A percentile compares a stretch with the other conserved stretches of the same genome.
Evolutionary conservation across 2,329 filamentous ascomycete species (phyloP).

Genomic region (Thermomyces lanuginosus): DNA sequence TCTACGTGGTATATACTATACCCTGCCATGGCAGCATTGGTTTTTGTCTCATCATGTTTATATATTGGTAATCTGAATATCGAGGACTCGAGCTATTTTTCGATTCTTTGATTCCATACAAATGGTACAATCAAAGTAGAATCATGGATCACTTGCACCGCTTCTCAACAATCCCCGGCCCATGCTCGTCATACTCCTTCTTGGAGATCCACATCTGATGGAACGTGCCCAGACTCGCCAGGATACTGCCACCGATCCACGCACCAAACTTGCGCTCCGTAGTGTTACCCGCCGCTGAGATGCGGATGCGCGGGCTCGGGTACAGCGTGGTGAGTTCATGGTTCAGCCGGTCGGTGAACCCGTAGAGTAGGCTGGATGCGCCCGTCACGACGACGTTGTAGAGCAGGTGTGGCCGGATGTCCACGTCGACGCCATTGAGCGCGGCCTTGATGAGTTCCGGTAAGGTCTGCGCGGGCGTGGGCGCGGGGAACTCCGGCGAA

Average conservation of each 20-base stretch:
- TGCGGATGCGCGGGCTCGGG: conserved; percentile 70
- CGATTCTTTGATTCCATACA: conserved; percentile 2
- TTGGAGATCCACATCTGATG: conserved; percentile 99
- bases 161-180: conserved; percentile 80
- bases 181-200: conserved; percentile 97
- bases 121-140: conserved; percentile 1
- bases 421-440: conserved; percentile 68
- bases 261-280: conserved; percentile 81
- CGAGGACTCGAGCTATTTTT: no score
- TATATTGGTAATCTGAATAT: no score
- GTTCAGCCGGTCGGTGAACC: conserved; percentile 81
- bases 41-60: no score
- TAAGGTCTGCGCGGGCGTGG: conserved; percentile 61
- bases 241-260: conserved; percentile 93
- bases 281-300: conserved; percentile 71
- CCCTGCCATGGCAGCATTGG: no score
- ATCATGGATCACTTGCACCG: conserved; percentile 56
- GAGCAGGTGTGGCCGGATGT: conserved; percentile 67
- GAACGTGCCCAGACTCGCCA: conserved; percentile 89
- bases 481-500: conserved; percentile 32
- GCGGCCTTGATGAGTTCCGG: conserved; percentile 65
- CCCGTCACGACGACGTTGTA: conserved; percentile 88
- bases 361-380: conserved; percentile 70
- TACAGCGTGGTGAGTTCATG: conserved; percentile 67
- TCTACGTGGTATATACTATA: no score